Evolutionary conservation across 257 asterid genomes (phyloP), one percentile per base, ranked within the genome.

Genomic region (Ajuga chamaepitys): DNA sequence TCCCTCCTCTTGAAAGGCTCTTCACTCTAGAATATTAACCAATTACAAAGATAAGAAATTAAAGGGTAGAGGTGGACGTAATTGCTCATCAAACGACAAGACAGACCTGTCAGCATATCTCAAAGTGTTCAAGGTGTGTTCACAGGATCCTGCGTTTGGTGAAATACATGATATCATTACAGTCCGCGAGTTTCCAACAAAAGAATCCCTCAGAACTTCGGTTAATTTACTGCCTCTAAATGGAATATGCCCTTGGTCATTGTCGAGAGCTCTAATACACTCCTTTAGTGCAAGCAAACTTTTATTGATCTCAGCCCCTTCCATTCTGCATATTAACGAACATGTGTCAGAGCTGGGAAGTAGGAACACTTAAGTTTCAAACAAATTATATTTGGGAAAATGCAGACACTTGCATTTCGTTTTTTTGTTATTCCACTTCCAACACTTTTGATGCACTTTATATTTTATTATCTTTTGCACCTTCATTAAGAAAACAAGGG

Each of bases 241-340:
- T 65, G 99, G 99, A 75, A 95, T 95, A 67, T 95, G 99, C 35
- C 86, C 92, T 75, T 95, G 98, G 74, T 95, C 99, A 57, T 91
- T 95, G 76, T 95, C 99, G 47, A 95, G 99, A 2, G 99, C 99
- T 75, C 99, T 82, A 61, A 95, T 95, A 74, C 99, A 95, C 78
- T 95, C 99, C 81, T 95, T 95, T 73, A 95, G 62, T 4, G 99
- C 99, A 63, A 95, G 98, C 81, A 95, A 83, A 70, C 99, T 95
- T 84, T 91, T 90, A 71, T 95, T 95, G 76, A 95, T 95, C 88
- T 95, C 99, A 14, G 99, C 99, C 45, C 99, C 99, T 86, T 95
- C 99, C 82, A 91, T 90, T 80, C 99, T 95, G 88, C 80, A 77
- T 50, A 70, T 62, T 63, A 70, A 60, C 34, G 32, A 62, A 18